A percentile compares a stretch with the other conserved stretches of the same genome.
Evolutionary conservation across 306 rosid genomes (phyloP).

Genomic region (Hippophae rhamnoides): DNA sequence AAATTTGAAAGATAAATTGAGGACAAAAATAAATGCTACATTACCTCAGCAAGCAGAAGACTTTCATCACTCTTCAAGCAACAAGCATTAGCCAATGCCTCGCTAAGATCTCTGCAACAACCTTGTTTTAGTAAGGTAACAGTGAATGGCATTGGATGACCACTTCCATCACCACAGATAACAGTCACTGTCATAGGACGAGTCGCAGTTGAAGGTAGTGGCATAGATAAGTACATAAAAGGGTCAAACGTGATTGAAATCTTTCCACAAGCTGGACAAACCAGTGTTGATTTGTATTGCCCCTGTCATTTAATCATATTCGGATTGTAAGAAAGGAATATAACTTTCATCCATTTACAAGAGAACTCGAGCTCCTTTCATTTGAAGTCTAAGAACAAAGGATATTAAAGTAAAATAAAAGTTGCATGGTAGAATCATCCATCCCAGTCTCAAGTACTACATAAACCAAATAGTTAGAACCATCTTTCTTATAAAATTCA

Average conservation of each 20-base stretch:
- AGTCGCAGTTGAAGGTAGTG: conserved; percentile 82
- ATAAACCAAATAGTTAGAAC: too few relatives aligned
- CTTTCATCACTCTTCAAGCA: conserved; percentile 84
- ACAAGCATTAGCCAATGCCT: conserved; percentile 57
- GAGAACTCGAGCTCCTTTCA: not conserved
- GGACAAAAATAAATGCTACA: conserved; percentile 14
- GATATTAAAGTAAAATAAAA: not conserved
- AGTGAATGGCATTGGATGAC: conserved; percentile 86
- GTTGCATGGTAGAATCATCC: not conserved
- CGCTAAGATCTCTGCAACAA: conserved; percentile 61
- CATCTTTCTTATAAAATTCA: too few relatives aligned
- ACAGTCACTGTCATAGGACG: conserved; percentile 76
- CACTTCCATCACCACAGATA: conserved; percentile 73
- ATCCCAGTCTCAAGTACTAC: too few relatives aligned
- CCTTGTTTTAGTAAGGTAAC: conserved; percentile 64
- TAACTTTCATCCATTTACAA: conserved; percentile 3
- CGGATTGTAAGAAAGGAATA: conserved; percentile 7
- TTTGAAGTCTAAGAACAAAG: not conserved
- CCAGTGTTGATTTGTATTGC: conserved; percentile 95
- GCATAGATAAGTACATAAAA: conserved; percentile 94
- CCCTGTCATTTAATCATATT: conserved; percentile 48
- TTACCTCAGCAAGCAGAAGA: conserved; percentile 92
- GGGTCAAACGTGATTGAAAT: conserved; percentile 96
- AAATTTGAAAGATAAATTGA: not conserved
- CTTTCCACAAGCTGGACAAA: conserved; percentile 84